Evolutionary conservation across 2,329 filamentous ascomycete genomes (phyloP).

Genomic region (Parasarocladium wereldwijsianum): DNA sequence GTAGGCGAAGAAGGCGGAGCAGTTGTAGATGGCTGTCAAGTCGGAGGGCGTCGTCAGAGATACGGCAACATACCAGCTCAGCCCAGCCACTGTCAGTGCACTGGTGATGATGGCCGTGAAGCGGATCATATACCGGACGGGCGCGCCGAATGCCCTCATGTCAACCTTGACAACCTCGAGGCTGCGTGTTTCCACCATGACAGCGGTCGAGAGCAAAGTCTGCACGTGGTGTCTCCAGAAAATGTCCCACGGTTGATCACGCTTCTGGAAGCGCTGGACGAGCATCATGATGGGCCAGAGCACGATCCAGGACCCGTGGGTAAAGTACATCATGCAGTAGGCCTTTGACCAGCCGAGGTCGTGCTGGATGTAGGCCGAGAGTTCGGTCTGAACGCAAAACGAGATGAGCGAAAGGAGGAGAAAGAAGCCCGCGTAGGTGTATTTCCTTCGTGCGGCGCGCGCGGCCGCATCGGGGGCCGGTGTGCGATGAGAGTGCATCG

Average conservation of each 20-base stretch:
- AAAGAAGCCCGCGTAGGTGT: slow-evolving; percentile 76
- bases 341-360: slow-evolving; percentile 91
- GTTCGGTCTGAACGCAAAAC: slow-evolving; percentile 91
- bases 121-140: slow-evolving; percentile 55
- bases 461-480: slow-evolving; percentile 34
- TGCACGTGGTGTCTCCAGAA: slow-evolving; percentile 63
- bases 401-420: slow-evolving; percentile 68
- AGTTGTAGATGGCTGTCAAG: slow-evolving; percentile 97
- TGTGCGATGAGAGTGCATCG: too few relatives aligned
- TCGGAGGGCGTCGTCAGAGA: slow-evolving; percentile 86
- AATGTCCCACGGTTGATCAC: slow-evolving; percentile 60
- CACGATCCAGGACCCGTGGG: slow-evolving; percentile 83
- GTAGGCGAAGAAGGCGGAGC: slow-evolving; percentile 96
- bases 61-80: slow-evolving; percentile 92
- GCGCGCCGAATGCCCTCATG: slow-evolving; percentile 21
- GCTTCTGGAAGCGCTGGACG: slow-evolving; percentile 66
- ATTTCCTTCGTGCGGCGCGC: slow-evolving; percentile 54
- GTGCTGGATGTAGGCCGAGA: slow-evolving; percentile 87
- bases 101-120: slow-evolving; percentile 73
- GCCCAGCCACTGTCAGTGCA: slow-evolving; percentile 76
- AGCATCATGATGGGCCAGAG: slow-evolving; percentile 78
- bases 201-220: slow-evolving; percentile 37
- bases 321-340: slow-evolving; percentile 99
- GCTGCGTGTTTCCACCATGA: slow-evolving; percentile 75
- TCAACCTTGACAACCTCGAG: slow-evolving; percentile 44